Percentiles rank a stretch among this genome's conserved stretches.
Conservation (phyloP, 2,329 filamentous ascomycete species). For the Phoma herbarum region DNA sequence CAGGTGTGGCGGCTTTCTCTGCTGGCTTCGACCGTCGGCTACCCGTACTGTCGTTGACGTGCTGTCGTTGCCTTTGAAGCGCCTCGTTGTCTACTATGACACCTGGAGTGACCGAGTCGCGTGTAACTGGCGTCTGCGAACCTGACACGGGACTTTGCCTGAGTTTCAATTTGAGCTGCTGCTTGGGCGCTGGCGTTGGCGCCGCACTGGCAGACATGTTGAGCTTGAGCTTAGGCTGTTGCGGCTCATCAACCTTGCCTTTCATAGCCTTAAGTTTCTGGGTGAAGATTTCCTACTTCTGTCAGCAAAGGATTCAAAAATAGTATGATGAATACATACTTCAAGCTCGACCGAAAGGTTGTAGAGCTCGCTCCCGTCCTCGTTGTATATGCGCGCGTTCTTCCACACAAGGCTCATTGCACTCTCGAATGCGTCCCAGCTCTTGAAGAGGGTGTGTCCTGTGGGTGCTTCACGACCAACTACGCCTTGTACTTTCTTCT, state of each 20-base stretch:
- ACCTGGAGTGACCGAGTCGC: constrained; percentile 56
- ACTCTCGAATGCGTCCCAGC: constrained; percentile 82
- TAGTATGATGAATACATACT: constrained; percentile 58
- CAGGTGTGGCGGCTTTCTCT: constrained; percentile 39
- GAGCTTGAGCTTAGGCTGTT: constrained; percentile 80
- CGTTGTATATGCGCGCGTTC: constrained; percentile 89
- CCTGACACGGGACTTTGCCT: constrained; percentile 53
- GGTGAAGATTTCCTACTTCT: constrained; percentile 71
- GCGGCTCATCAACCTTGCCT: constrained; percentile 74
- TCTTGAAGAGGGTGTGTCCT: constrained; percentile 74
- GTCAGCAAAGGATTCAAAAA: constrained; percentile 20
- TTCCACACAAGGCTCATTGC: constrained; percentile 83
- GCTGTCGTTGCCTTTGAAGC: constrained; percentile 61
- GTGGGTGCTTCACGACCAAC: constrained; percentile 71
- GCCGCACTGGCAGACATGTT: constrained; percentile 65
- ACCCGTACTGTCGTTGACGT: constrained; percentile 61
- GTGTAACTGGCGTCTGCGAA: constrained; percentile 52
- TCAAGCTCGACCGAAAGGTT: constrained; percentile 80
- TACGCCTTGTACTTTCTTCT: constrained; percentile 78
- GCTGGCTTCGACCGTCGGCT: constrained; percentile 43
- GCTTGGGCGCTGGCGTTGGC: constrained; percentile 38
- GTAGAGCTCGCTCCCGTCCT: constrained; percentile 88
- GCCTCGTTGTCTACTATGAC: constrained; percentile 65
- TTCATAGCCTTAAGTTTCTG: constrained; percentile 76
- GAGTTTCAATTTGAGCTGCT: constrained; percentile 70